Evolutionary conservation across 805 yeast species (phyloP).

Genomic region (Yarrowia sp.): DNA sequence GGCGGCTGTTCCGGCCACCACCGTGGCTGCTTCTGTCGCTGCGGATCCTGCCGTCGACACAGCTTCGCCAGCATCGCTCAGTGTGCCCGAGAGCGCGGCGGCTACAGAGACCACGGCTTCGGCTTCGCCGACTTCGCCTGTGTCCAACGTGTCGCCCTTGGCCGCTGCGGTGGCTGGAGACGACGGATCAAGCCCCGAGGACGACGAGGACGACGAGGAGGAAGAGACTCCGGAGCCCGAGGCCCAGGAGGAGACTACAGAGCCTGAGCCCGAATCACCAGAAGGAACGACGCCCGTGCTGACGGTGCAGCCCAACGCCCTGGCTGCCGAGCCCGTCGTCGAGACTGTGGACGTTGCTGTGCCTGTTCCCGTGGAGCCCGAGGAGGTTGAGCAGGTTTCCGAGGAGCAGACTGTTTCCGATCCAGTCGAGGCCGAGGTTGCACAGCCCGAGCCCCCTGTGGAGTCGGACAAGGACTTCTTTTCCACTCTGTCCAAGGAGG

Average conservation of each 20-base stretch:
- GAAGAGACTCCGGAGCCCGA: not conserved
- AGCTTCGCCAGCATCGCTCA: not conserved
- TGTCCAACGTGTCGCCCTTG: not conserved
- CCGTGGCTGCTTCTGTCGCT: not conserved
- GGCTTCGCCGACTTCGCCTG: not conserved
- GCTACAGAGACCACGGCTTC: slow-evolving; percentile 8
- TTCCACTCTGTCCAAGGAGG: slow-evolving; percentile 14
- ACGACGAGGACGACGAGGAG: not conserved
- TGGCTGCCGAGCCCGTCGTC: slow-evolving; percentile 7
- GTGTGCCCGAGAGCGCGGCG: not conserved
- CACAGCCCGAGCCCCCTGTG: not conserved
- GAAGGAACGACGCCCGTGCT: slow-evolving; percentile 10
- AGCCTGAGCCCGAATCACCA: not conserved
- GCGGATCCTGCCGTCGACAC: slow-evolving; percentile 8
- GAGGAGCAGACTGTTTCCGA: not conserved
- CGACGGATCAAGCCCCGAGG: not conserved
- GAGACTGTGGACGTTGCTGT: not conserved
- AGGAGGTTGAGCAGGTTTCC: not conserved
- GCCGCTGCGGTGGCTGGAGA: not conserved
- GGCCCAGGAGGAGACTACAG: not conserved
- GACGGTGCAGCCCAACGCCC: slow-evolving; percentile 7
- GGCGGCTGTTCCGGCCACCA: slow-evolving; percentile 7
- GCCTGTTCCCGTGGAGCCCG: slow-evolving; percentile 25
- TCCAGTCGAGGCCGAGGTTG: not conserved
- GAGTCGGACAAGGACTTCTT: slow-evolving; percentile 25